Evolutionary conservation across 2,329 filamentous ascomycete species (phyloP).

Genomic region (Beauveria rudraprayagi): DNA sequence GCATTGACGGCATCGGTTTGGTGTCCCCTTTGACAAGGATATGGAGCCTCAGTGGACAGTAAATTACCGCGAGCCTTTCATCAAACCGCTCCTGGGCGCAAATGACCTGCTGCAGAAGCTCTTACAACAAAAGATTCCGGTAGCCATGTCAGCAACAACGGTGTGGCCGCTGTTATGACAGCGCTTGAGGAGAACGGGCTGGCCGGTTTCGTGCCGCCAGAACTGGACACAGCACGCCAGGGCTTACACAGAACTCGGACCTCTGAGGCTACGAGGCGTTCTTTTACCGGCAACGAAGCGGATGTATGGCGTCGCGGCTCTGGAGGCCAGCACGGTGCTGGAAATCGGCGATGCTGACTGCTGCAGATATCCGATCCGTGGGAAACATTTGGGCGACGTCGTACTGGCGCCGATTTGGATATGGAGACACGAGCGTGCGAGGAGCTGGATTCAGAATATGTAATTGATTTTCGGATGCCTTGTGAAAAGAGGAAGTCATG

Average conservation of each 20-base stretch:
- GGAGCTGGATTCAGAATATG: constrained; percentile 7
- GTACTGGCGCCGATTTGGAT: constrained; percentile 11
- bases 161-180: constrained; percentile 12
- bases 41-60: constrained; percentile 4
- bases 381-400: constrained; percentile 12
- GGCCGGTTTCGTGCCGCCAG: not conserved
- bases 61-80: constrained; percentile 10
- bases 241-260: constrained; percentile 13
- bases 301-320: not conserved
- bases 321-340: constrained; percentile 8
- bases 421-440: not conserved
- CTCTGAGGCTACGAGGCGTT: constrained; percentile 11
- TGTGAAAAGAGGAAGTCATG: not conserved
- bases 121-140: not conserved
- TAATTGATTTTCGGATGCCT: not conserved
- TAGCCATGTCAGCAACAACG: constrained; percentile 15
- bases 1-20: constrained; percentile 4
- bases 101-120: constrained; percentile 9
- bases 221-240: constrained; percentile 14
- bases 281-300: constrained; percentile 10
- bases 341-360: constrained; percentile 15
- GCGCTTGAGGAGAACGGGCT: constrained; percentile 10
- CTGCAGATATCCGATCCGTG: constrained; percentile 14
- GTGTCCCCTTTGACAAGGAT: not conserved
- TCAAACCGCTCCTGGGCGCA: constrained; percentile 11